Evolutionary conservation across 75 land plant genomes (phyloP), one percentile per base, ranked within the genome.

Genomic region (Cunninghamia lanceolata): DNA sequence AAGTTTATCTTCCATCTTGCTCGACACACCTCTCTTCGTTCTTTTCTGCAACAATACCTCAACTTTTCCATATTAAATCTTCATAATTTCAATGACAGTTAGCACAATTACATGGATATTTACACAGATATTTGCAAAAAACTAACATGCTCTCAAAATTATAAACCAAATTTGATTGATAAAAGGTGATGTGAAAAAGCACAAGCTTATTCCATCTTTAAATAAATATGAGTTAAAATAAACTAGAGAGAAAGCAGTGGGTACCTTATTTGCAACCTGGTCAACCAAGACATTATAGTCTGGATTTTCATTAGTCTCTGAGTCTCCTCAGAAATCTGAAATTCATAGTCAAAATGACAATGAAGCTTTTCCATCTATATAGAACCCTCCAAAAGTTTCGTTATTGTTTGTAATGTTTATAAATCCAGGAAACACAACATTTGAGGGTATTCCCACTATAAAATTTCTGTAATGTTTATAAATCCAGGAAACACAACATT

Each of bases 401-500:
- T 28, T 56, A 76, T 85, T 80, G 25, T 15, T 13, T 36, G 85
- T 59, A 54, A 86, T 56, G 13, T 84, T 85, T 11, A 89, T 86
- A 77, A 89, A 89, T 39, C 87, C 92, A 9, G 46, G 53, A 52
- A 85, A 91, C 35, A 90, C 89, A 38, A 35, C 59, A 85, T 89
- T 91, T 2, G 52, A 42, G 16, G 92, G 92, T 42, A 91, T 87
- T 34, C 87, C 90, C 35, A 91, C 68, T 47, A 40, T 83, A 19
- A 91, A 73, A 30, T 70, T 79, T 70, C 74, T 81, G 34, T 82
- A 88, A 86, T 56, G 13, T 84, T 85, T 11, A 89, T 86, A 77
- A 89, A 89, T 39, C 87, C 92, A 9, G 46, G 53, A 52, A 85
- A 91, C 35, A 90, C 89, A 38, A 35, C 59, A 85, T 89, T 91